Percentiles rank a stretch among this genome's conserved stretches.
phyloP scores from a whole-genome alignment of 2,329 filamentous ascomycete genomes.

The Byssoonygena ceratinophila region DNA sequence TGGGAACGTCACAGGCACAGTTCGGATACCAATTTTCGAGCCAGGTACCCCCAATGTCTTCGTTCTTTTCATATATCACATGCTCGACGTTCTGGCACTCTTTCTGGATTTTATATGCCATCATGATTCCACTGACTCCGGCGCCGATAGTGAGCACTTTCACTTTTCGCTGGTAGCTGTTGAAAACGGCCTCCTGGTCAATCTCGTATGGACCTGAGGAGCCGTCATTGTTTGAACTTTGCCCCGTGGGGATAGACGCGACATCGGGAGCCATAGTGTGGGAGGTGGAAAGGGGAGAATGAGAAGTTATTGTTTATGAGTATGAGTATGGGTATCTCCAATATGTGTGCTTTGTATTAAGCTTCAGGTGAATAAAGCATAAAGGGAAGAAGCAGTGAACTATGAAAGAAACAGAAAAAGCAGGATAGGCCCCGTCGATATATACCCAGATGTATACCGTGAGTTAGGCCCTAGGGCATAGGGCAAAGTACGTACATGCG shows the following conservation, averaged over 20 bases:
- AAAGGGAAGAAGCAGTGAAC: neutral
- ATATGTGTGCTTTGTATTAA: no score
- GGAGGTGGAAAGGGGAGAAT: neutral
- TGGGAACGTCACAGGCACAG: constrained; percentile 39
- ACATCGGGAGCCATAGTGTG: constrained; percentile 2
- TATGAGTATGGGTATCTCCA: no score
- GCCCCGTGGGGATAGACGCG: neutral
- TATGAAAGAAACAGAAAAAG: neutral
- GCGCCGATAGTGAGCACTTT: constrained; percentile 34
- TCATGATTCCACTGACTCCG: constrained; percentile 32
- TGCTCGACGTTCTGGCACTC: constrained; percentile 30
- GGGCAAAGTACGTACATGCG: neutral
- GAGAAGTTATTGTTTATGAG: neutral
- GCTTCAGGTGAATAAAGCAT: no score
- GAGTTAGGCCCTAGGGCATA: neutral
- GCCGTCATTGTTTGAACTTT: neutral
- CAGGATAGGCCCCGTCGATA: neutral
- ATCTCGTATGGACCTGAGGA: constrained; percentile 11
- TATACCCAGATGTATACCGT: neutral
- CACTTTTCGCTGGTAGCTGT: constrained; percentile 35
- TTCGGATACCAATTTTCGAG: constrained; percentile 30
- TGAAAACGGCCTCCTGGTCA: constrained; percentile 16
- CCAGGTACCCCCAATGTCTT: constrained; percentile 32
- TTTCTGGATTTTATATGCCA: constrained; percentile 31
- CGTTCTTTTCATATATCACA: constrained; percentile 27